phyloP scores from a whole-genome alignment of 768 basidiomycete species.

The Russula ochroleuca region DNA sequence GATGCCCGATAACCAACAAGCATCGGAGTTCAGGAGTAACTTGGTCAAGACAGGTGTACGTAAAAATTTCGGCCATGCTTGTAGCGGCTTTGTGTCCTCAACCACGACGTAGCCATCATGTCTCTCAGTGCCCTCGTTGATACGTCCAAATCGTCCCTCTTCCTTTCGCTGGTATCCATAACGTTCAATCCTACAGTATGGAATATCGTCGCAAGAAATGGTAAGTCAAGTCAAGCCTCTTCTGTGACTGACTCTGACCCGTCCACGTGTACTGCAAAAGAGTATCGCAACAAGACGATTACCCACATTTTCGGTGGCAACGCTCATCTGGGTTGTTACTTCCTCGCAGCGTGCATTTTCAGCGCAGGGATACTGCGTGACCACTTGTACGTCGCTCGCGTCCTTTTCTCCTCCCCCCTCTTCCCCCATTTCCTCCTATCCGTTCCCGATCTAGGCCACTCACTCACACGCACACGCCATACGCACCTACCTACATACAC shows the following conservation, averaged over 20 bases:
- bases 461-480: not conserved
- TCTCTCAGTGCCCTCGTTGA: conserved; percentile 45
- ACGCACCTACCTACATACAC: not conserved
- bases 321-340: conserved; percentile 74
- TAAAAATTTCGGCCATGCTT: too few relatives aligned
- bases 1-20: too few relatives aligned
- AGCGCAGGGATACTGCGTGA: conserved; percentile 82
- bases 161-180: conserved; percentile 62
- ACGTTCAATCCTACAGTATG: conserved; percentile 91
- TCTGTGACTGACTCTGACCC: conserved; percentile 32
- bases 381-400: conserved; percentile 55
- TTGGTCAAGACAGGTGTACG: too few relatives aligned
- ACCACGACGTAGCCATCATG: conserved; percentile 29
- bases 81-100: too few relatives aligned
- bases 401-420: not conserved
- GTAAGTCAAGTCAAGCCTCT: too few relatives aligned
- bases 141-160: conserved; percentile 58
- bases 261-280: conserved; percentile 34
- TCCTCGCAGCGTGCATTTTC: conserved; percentile 82
- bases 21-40: too few relatives aligned
- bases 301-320: conserved; percentile 79
- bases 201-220: conserved; percentile 93
- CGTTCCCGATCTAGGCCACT: not conserved
- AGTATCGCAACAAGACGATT: conserved; percentile 82
- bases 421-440: not conserved